Conservation (phyloP, 2,329 filamentous ascomycete genomes). For the Aaosphaeria pasadenensis region DNA sequence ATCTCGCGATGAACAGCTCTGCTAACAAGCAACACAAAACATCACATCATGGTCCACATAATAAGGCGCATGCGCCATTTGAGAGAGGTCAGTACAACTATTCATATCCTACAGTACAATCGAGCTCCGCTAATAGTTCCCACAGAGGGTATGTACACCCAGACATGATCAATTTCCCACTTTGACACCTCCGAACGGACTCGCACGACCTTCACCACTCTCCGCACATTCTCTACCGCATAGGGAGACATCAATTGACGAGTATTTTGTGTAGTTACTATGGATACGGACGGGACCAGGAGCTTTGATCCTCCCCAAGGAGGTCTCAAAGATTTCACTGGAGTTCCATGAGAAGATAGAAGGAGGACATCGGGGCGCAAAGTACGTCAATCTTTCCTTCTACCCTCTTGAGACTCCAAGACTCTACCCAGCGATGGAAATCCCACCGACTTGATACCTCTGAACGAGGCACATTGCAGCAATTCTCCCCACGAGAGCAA, state of each 20-base stretch:
- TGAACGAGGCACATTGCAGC: no score
- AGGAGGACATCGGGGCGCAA: slow-evolving; percentile 69
- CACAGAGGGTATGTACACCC: not conserved
- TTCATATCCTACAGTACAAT: not conserved
- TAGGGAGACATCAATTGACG: not conserved
- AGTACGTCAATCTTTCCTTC: slow-evolving; percentile 48
- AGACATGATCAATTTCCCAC: slow-evolving; percentile 29
- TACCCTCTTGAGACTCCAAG: not conserved
- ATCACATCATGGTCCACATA: slow-evolving; percentile 52
- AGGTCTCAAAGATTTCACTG: slow-evolving; percentile 72
- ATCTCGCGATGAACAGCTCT: not conserved
- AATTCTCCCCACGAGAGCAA: no score
- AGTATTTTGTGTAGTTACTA: slow-evolving; percentile 58
- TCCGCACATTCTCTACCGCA: not conserved
- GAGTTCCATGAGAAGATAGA: slow-evolving; percentile 63
- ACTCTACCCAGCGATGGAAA: no score
- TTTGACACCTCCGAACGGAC: slow-evolving; percentile 12
- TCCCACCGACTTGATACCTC: no score
- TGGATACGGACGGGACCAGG: slow-evolving; percentile 77
- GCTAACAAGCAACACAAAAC: not conserved
- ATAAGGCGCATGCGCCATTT: slow-evolving; percentile 71
- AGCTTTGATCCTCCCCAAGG: slow-evolving; percentile 73
- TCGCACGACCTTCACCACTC: not conserved
- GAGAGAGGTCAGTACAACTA: slow-evolving; percentile 58
- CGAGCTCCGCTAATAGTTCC: no score